Evolutionary conservation across 1,284 basidiomycete genomes (phyloP).

Genomic region (Ganoderma lucidum): DNA sequence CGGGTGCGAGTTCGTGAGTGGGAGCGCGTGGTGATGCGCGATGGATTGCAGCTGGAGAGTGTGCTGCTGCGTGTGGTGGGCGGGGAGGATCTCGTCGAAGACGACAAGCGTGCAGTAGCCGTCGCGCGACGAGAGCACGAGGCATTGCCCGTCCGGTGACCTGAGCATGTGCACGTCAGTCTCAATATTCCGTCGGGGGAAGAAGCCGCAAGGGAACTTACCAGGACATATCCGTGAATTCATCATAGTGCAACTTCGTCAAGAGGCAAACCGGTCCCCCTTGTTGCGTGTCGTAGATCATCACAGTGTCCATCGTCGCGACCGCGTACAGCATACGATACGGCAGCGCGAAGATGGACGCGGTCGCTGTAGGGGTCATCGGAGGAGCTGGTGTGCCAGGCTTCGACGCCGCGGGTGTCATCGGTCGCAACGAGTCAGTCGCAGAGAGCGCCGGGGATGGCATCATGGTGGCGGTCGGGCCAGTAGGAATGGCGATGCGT

Average conservation of each 20-base stretch:
- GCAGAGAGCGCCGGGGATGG: conserved; percentile 69
- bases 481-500: conserved; percentile 46
- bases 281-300: conserved; percentile 98
- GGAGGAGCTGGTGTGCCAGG: conserved; percentile 54
- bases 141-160: conserved; percentile 95
- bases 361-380: conserved; percentile 44
- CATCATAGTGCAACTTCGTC: conserved; percentile 96
- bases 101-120: conserved; percentile 97
- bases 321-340: conserved; percentile 97
- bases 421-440: conserved; percentile 58
- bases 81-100: conserved; percentile 89
- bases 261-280: conserved; percentile 92
- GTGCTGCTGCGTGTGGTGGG: conserved; percentile 88
- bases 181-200: background rate
- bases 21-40: conserved; percentile 81
- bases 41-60: conserved; percentile 88
- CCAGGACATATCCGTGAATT: conserved; percentile 98
- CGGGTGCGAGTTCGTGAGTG: conserved; percentile 51
- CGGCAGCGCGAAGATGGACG: conserved; percentile 86
- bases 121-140: conserved; percentile 93
- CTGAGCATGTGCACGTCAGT: conserved; percentile 51
- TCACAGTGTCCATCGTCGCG: conserved; percentile 95
- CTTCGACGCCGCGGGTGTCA: conserved; percentile 65
- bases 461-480: conserved; percentile 47
- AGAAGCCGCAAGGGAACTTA: conserved; percentile 50